A percentile compares a stretch with the other conserved stretches of the same genome.
Evolutionary conservation across 2,329 filamentous ascomycete species (phyloP).

Genomic region (Blastomyces silverae): DNA sequence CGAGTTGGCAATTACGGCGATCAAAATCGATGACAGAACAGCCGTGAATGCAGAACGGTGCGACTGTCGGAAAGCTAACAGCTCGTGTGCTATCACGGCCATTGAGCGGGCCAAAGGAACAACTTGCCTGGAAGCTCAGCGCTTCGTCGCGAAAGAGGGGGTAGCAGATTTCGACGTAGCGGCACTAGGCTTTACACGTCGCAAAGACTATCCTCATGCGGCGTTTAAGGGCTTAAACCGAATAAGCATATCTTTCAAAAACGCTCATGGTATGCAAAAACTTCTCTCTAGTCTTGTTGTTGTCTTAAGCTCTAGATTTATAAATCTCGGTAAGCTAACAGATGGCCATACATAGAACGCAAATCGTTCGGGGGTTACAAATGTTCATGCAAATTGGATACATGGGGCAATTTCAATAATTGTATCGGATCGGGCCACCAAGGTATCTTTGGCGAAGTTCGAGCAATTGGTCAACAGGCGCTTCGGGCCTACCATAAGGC

Average conservation of each 20-base stretch:
- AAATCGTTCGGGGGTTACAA: conserved; percentile 8
- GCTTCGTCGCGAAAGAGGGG: conserved; percentile 5
- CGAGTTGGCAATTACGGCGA: conserved; percentile 2
- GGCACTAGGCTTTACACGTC: conserved; percentile 4
- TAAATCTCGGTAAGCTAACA: not conserved
- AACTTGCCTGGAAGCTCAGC: not conserved
- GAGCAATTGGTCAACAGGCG: conserved; percentile 6
- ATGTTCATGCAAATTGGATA: conserved; percentile 8
- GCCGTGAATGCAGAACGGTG: conserved; percentile 11
- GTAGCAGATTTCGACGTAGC: conserved; percentile 8
- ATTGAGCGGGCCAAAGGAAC: conserved; percentile 5
- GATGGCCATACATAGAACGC: not conserved
- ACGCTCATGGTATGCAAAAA: not conserved
- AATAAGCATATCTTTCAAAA: conserved; percentile 9
- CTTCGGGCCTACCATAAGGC: conserved; percentile 11
- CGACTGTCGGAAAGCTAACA: conserved; percentile 9
- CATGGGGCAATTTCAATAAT: conserved; percentile 3
- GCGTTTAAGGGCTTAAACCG: conserved; percentile 8
- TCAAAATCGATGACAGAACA: conserved; percentile 9
- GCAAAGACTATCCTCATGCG: conserved; percentile 4
- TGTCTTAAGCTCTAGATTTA: not conserved
- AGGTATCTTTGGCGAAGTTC: conserved; percentile 11
- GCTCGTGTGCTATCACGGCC: conserved; percentile 6
- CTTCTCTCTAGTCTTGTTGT: not conserved
- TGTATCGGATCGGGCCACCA: conserved; percentile 9